Conservation (phyloP, 352 stramenopile species). For the Globisporangium okanoganense region DNA sequence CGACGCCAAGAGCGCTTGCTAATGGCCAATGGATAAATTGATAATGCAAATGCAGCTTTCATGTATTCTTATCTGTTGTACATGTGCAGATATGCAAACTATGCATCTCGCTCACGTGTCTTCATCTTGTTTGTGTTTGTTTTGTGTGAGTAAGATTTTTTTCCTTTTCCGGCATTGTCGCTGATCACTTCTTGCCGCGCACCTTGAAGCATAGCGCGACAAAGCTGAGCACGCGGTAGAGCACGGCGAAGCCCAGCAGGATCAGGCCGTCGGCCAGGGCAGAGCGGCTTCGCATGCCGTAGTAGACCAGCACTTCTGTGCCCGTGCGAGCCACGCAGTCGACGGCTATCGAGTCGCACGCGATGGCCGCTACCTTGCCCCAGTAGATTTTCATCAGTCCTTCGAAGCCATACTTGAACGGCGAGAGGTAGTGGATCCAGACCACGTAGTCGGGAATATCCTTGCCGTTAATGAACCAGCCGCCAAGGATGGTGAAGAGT, state of each 20-base stretch:
- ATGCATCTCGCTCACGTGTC: not conserved
- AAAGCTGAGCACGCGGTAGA: not conserved
- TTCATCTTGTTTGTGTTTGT: not conserved
- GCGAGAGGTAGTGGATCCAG: too few species aligned
- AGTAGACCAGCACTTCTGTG: conserved; percentile 2
- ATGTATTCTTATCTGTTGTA: conserved; percentile 1
- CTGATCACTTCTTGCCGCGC: not conserved
- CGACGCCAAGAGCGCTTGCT: too few species aligned
- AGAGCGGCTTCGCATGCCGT: conserved; percentile 3
- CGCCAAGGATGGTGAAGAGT: too few species aligned
- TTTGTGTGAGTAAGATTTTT: not conserved
- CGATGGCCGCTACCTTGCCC: not conserved
- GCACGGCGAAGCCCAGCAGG: not conserved
- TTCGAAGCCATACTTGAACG: too few species aligned
- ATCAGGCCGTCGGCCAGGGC: not conserved
- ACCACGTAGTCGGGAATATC: too few species aligned
- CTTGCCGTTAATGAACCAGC: too few species aligned
- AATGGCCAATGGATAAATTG: too few species aligned
- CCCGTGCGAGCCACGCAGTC: conserved; percentile 5
- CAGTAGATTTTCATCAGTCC: conserved; percentile 11
- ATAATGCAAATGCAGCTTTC: conserved; percentile 1
- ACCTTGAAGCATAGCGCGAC: not conserved
- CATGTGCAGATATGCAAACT: conserved; percentile 1
- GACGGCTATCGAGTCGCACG: not conserved
- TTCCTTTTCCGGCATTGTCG: not conserved